Conservation (phyloP, 2,329 filamentous ascomycete species). For the Sarocladium brachiariae region DNA sequence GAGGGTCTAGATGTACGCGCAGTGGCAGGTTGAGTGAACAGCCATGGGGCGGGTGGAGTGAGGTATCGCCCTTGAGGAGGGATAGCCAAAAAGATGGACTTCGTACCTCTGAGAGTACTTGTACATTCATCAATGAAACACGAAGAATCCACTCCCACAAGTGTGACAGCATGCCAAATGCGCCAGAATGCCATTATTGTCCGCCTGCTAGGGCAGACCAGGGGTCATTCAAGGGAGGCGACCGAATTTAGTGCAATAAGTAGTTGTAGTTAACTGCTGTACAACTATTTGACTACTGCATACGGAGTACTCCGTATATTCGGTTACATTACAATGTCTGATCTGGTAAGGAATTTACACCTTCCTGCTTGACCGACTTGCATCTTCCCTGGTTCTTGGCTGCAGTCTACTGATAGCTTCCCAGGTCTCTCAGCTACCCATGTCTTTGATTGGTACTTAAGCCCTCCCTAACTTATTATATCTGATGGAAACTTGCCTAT, state of each 20-base stretch:
- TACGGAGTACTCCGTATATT: too few species aligned
- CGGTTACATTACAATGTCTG: too few species aligned
- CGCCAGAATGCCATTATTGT: constrained; percentile 5
- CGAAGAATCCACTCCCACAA: neutral
- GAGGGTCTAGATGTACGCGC: neutral
- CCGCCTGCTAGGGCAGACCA: neutral
- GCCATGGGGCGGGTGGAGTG: too few species aligned
- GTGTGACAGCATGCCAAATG: neutral
- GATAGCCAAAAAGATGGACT: too few species aligned
- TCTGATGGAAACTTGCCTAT: too few species aligned
- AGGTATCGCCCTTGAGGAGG: too few species aligned
- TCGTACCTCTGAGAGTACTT: too few species aligned
- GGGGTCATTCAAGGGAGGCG: neutral
- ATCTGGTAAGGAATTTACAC: neutral
- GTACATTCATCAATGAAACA: neutral
- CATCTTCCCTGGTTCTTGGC: neutral
- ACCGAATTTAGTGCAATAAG: constrained; percentile 6
- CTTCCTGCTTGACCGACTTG: neutral
- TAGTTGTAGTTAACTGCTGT: too few species aligned
- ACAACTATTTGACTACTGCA: too few species aligned
- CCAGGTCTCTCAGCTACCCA: neutral
- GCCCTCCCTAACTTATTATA: too few species aligned
- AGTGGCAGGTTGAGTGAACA: neutral
- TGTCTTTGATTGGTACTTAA: too few species aligned
- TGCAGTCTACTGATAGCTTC: neutral